Base-by-base conservation (phyloP, 2,329 filamentous ascomycete species). In the Aspergillus calidoustus region DNA sequence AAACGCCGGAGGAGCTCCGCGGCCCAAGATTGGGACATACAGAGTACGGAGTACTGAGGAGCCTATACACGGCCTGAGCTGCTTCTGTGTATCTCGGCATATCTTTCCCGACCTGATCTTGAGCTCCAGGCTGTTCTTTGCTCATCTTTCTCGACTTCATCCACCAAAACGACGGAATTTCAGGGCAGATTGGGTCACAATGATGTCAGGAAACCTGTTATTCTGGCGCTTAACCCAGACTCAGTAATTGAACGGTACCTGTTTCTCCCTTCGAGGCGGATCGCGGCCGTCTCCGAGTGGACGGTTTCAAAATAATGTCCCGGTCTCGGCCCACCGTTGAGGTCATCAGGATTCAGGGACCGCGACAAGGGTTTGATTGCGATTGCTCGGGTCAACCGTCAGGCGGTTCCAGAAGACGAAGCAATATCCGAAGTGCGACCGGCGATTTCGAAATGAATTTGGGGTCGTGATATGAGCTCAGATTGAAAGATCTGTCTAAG, bases 281-380 rank as follows among this genome's bases (percentile, higher is more conserved):
- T 50, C 54, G 54, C 54, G 22, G 54, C 46, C 30, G 30, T 19
- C 46, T 57, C 54, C 54, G 54, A 57, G 46, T 50, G 54, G 54
- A 47, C 23, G 31, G 46, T 49, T 57, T 44, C 53, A 28, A 28
- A 19, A 25, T 43, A 28, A 43, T 50, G 34, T 52, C 38, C 23
- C 17, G 47, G 23, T 38, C 46, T 46, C 25, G 55, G 48, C 48
- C 55, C 48, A 58, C 55, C n/a, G 34, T 58, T 52, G 55, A 58
- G 48, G 55, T 52, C 55, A 58, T 58, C 34, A 52, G 48, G 48
- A 46, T 38, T 49, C 47, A 57, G 55, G 55, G 48, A 57, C 47
- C 38, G 46, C 43, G 46, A 57, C 54, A 49, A 38, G 46, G 48
- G 54, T 58, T 58, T 58, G 41, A 58, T 58, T 58, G 48, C 47